Conservation (phyloP, 2,329 filamentous ascomycete species). For the Clarireedia paspali region DNA sequence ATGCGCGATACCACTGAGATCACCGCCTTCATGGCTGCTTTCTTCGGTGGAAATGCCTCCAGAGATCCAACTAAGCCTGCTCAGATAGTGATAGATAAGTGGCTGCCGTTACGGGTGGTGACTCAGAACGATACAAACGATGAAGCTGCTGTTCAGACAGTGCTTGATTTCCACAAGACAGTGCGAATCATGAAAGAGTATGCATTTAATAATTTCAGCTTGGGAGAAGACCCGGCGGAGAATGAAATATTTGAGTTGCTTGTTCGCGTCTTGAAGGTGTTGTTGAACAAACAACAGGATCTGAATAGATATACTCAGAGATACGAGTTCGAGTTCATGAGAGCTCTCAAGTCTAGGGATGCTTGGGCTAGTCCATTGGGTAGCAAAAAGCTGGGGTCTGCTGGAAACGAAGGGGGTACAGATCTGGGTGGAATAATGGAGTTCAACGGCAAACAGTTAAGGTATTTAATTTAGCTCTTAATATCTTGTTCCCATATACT, state of each 20-base stretch:
- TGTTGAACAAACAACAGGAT: neutral
- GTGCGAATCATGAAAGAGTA: neutral
- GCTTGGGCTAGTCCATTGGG: too few relatives aligned
- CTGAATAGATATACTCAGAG: neutral
- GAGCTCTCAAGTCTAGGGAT: too few relatives aligned
- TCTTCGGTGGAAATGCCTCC: slow-evolving; percentile 4
- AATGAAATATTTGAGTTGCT: neutral
- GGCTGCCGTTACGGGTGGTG: neutral
- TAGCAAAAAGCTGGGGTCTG: too few relatives aligned
- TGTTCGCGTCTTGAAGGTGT: neutral
- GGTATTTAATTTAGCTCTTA: too few relatives aligned
- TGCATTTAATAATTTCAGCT: neutral
- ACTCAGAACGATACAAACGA: neutral
- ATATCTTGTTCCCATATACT: too few relatives aligned
- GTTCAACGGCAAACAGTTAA: too few relatives aligned
- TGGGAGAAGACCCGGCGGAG: neutral
- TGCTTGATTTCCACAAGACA: neutral
- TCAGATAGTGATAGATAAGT: neutral
- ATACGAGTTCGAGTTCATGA: too few relatives aligned
- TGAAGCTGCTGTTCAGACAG: neutral
- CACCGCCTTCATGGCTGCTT: slow-evolving; percentile 4
- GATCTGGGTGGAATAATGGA: too few relatives aligned
- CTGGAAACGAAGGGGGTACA: too few relatives aligned
- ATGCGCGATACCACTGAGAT: slow-evolving; percentile 7
- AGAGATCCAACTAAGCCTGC: neutral